A percentile compares a stretch with the other conserved stretches of the same genome.
These are phyloP conservation scores for Pichia californica DNA, from an alignment of 805 yeast species.

Conservation along the genomic window DNA sequence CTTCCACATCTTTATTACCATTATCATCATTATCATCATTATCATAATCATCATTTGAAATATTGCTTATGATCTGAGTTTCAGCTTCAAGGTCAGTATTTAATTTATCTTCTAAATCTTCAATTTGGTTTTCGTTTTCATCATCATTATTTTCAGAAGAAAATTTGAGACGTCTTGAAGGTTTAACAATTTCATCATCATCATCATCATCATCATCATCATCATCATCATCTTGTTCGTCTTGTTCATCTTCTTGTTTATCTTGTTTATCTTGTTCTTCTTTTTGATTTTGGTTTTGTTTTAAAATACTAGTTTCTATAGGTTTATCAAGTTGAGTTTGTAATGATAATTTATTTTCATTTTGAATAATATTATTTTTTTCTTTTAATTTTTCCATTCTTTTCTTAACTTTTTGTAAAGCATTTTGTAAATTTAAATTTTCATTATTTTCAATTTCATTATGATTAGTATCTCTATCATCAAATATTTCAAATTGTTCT, in stretches of 20 bases:
- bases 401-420: not conserved
- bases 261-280: not conserved
- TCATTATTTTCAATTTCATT: too few relatives aligned
- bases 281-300: too few relatives aligned
- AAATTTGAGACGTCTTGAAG: not conserved
- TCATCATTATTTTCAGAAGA: not conserved
- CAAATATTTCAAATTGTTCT: conserved; percentile 7
- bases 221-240: not conserved
- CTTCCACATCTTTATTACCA: not conserved
- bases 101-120: not conserved
- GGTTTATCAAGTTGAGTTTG: too few relatives aligned
- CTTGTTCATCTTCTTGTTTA: not conserved
- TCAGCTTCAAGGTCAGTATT: too few relatives aligned
- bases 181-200: not conserved
- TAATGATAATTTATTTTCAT: too few relatives aligned
- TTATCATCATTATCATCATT: not conserved
- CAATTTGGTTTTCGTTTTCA: not conserved
- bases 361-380: too few relatives aligned
- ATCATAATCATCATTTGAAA: too few relatives aligned
- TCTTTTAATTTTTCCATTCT: not conserved
- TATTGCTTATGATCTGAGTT: too few relatives aligned
- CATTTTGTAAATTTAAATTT: not conserved
- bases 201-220: not conserved
- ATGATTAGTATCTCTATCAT: too few relatives aligned
- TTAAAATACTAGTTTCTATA: too few relatives aligned